Conservation (phyloP, 2,329 filamentous ascomycete genomes). For the Talaromyces sp. region DNA sequence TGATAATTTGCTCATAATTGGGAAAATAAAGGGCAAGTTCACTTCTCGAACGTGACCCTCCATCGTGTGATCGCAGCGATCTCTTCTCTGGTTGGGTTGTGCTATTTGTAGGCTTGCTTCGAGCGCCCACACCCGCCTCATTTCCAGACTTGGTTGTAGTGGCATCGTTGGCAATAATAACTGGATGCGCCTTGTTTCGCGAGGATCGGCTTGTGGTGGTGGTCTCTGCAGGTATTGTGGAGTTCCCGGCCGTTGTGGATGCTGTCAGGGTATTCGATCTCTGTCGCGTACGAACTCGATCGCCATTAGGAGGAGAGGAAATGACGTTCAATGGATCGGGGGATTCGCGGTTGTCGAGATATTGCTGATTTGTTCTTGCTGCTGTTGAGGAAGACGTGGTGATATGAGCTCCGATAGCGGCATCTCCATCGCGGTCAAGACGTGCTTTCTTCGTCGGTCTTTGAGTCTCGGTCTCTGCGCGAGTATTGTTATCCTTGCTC, state of each 20-base stretch:
- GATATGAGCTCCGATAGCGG: constrained; percentile 1
- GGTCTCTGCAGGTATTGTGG: background rate
- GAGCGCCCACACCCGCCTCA: background rate
- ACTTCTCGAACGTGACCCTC: constrained; percentile 80
- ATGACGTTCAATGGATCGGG: constrained; percentile 32
- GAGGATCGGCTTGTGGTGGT: background rate
- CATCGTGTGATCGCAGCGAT: constrained; percentile 82
- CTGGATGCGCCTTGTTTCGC: constrained; percentile 10
- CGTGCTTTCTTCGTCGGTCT: constrained; percentile 19
- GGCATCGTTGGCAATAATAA: constrained; percentile 13
- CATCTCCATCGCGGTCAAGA: background rate
- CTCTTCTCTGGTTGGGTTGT: constrained; percentile 55
- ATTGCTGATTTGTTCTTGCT: background rate
- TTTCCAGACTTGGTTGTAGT: background rate
- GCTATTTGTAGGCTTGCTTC: background rate
- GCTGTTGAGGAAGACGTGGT: background rate
- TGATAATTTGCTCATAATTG: constrained; percentile 92
- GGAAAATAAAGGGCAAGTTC: constrained; percentile 88
- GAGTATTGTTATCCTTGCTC: constrained; percentile 3
- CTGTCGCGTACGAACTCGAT: constrained; percentile 14
- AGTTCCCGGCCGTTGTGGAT: background rate
- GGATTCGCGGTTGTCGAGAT: constrained; percentile 28
- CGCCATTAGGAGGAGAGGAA: constrained; percentile 22
- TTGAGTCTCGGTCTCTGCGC: background rate
- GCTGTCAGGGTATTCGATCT: background rate